Evolutionary conservation across 1,139 yeast genomes (phyloP), one percentile per base, ranked within the genome.

Genomic region (Candida neerlandica): DNA sequence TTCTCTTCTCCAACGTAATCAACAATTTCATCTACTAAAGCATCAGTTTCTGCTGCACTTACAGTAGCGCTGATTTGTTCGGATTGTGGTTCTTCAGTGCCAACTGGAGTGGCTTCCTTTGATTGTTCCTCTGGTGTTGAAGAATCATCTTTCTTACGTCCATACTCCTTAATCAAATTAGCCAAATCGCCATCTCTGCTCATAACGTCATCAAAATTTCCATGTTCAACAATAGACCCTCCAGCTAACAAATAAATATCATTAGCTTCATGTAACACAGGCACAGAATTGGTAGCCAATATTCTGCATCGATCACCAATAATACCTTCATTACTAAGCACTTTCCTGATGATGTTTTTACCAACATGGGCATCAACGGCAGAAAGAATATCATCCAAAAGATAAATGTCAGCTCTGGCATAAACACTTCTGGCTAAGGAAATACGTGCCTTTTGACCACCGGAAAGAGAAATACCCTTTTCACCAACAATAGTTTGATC

Each of bases 361-460:
- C 75, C 75, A 29, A 66, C 71, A 54, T 70, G 74, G 2, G 70
- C 61, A 56, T 70, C 75, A 15, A 70, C 75, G 23, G 75, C 75
- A 46, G 71, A 65, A 46, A 70, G 63, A 5, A 67, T 57, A 51
- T 70, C 74, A 50, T 70, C 77, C 30, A 71, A 57, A 21, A 71
- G 58, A 49, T 64, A 69, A 37, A 71, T 60, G 48, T 71, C 76
- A 4, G 75, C 73, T 42, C 75, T 61, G 2, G 74, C 55, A 51
- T 71, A 71, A 2, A 71, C 75, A 3, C 75, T 75, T 54, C 77
- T 60, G 1, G 77, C 77, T 34, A 71, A 61, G 0, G 72, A 63
- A 21, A 69, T 54, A 48, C 77, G 62, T 1, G 76, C 76, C 52
- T 71, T 71, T 54, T 71, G 76, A 18, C 77, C 77, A 15, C 77